Conservation (phyloP, 2,329 filamentous ascomycete genomes). For the Fusarium multiceps region DNA sequence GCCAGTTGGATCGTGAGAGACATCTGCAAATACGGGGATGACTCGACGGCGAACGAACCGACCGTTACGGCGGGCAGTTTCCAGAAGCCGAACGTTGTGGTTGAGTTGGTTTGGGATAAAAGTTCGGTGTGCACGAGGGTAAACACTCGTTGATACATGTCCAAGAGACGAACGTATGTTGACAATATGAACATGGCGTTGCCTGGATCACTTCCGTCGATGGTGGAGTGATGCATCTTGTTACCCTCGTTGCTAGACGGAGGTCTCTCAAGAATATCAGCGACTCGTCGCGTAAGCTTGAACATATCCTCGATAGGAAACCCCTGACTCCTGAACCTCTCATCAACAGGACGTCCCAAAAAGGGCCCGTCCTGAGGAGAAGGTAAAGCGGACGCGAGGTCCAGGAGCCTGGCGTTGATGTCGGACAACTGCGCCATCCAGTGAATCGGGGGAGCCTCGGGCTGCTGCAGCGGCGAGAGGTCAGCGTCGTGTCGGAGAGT, state of each 20-base stretch:
- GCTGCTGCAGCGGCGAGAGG: conserved; percentile 32
- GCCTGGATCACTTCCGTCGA: conserved; percentile 50
- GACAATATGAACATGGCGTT: conserved; percentile 55
- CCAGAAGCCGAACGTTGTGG: conserved; percentile 51
- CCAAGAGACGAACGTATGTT: conserved; percentile 54
- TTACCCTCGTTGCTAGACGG: conserved; percentile 16
- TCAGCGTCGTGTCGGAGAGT: conserved; percentile 43
- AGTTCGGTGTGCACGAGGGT: conserved; percentile 51
- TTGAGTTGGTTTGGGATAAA: conserved; percentile 41
- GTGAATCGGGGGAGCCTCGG: conserved; percentile 44
- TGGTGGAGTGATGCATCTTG: conserved; percentile 20
- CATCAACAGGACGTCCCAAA: conserved; percentile 36
- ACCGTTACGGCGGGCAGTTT: conserved; percentile 56
- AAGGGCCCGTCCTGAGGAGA: conserved; percentile 40
- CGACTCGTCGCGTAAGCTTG: conserved; percentile 52
- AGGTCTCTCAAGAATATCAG: conserved; percentile 50
- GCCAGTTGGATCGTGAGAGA: conserved; percentile 57
- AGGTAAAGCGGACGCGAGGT: conserved; percentile 51
- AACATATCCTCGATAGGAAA: conserved; percentile 58
- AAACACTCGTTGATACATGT: conserved; percentile 56
- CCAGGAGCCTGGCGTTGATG: conserved; percentile 53
- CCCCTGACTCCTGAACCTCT: conserved; percentile 41
- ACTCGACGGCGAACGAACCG: conserved; percentile 55
- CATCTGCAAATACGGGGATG: conserved; percentile 56
- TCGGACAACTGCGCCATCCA: conserved; percentile 56